Percentiles rank a stretch among this genome's conserved stretches.
Conservation (phyloP, 108 stramenopile species). For the Chaetoceros muelleri region DNA sequence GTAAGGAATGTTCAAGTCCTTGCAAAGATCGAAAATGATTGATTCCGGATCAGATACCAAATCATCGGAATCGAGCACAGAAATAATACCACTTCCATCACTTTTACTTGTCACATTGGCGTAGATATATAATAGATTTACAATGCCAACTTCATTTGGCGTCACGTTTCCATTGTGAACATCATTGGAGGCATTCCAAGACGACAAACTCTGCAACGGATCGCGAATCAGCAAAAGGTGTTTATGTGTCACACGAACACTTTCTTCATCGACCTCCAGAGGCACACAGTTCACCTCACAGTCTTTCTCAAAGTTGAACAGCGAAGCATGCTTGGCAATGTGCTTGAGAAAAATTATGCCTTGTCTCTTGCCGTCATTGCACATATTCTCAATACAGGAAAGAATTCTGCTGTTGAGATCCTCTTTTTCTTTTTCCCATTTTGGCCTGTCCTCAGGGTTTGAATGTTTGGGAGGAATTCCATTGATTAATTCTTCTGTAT, state of each 20-base stretch:
- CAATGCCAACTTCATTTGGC: slow-evolving; percentile 73
- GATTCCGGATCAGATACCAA: slow-evolving; percentile 48
- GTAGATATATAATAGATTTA: slow-evolving; percentile 59
- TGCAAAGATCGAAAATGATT: slow-evolving; percentile 35
- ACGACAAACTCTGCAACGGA: slow-evolving; percentile 45
- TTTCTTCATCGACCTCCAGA: slow-evolving; percentile 4
- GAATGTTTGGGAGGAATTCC: slow-evolving; percentile 27
- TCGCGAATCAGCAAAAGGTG: slow-evolving; percentile 65
- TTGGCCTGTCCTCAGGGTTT: slow-evolving; percentile 14
- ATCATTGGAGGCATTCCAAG: slow-evolving; percentile 45
- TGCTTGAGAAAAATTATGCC: slow-evolving; percentile 84
- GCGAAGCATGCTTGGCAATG: slow-evolving; percentile 76
- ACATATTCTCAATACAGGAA: slow-evolving; percentile 41
- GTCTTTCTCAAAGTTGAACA: slow-evolving; percentile 60
- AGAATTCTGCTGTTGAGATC: slow-evolving; percentile 41
- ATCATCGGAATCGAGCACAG: slow-evolving; percentile 78
- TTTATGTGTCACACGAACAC: slow-evolving; percentile 33
- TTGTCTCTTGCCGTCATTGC: slow-evolving; percentile 27
- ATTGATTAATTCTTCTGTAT: slow-evolving; percentile 42
- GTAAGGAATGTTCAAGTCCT: slow-evolving; percentile 46
- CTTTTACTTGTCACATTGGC: slow-evolving; percentile 31
- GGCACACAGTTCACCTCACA: slow-evolving; percentile 13
- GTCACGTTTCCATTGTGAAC: slow-evolving; percentile 54
- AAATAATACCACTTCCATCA: slow-evolving; percentile 3
- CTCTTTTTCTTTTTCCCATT: slow-evolving; percentile 13